Conservation (phyloP, 208 protist genomes). For the Tritrichomonas musculus region DNA sequence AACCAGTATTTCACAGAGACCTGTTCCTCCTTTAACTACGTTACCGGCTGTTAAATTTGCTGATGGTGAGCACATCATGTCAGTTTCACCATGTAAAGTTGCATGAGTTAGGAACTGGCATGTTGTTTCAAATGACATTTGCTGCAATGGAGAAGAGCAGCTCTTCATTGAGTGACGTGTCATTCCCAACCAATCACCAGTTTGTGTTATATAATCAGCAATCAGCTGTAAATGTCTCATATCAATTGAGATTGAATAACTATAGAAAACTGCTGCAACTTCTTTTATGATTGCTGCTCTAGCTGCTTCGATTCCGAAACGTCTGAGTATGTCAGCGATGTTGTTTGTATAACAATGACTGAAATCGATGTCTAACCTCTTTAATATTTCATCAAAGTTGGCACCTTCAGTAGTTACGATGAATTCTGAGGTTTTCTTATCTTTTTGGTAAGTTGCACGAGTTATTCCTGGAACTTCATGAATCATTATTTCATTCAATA, state of each 20-base stretch:
- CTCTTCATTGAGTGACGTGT: constrained; percentile 50
- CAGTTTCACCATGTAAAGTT: constrained; percentile 37
- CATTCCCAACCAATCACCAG: constrained; percentile 48
- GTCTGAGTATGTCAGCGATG: constrained; percentile 46
- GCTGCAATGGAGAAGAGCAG: constrained; percentile 47
- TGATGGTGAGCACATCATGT: constrained; percentile 49
- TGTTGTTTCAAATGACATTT: constrained; percentile 61
- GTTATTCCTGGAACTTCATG: neutral
- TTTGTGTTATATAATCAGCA: constrained; percentile 60
- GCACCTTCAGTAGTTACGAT: neutral
- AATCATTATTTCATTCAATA: neutral
- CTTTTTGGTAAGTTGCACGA: neutral
- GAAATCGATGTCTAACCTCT: constrained; percentile 31
- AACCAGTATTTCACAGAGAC: constrained; percentile 41
- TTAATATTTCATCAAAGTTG: constrained; percentile 30
- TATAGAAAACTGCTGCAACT: constrained; percentile 54
- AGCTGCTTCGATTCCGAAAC: constrained; percentile 62
- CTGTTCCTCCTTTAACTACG: constrained; percentile 36
- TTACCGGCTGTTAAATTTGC: constrained; percentile 49
- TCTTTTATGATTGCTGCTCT: constrained; percentile 56
- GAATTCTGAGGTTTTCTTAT: neutral
- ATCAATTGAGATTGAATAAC: constrained; percentile 63
- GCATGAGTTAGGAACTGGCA: constrained; percentile 49
- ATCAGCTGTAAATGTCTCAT: constrained; percentile 57
- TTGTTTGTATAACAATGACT: constrained; percentile 51